These are phyloP conservation scores for Suhomyces panamericanus DNA, from an alignment of 1,139 yeast genomes.

Conservation along the genomic window DNA sequence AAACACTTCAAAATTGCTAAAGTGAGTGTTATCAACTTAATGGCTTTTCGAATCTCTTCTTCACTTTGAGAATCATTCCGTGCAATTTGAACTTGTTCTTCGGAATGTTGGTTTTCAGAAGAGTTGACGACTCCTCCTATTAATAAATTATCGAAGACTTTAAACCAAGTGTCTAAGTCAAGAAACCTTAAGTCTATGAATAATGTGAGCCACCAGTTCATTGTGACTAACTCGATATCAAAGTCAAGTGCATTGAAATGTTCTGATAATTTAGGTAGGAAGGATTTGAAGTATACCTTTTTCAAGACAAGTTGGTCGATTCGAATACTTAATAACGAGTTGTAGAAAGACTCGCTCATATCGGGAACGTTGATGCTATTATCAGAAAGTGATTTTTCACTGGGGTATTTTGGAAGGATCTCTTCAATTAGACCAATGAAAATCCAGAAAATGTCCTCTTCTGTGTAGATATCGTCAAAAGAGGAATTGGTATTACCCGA, in stretches of 20 bases:
- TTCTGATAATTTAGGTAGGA: conserved; percentile 39
- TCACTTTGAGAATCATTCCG: not conserved
- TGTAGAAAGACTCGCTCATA: conserved; percentile 15
- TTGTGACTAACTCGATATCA: conserved; percentile 52
- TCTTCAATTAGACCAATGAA: conserved; percentile 53
- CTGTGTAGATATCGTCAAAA: conserved; percentile 27
- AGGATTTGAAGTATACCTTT: conserved; percentile 22
- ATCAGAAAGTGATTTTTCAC: not conserved
- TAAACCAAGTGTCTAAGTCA: conserved; percentile 54
- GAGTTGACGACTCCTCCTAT: conserved; percentile 20
- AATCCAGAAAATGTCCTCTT: conserved; percentile 61
- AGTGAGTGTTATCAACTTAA: conserved; percentile 15
- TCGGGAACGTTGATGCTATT: not conserved
- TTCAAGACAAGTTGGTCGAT: conserved; percentile 38
- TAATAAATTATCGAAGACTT: conserved; percentile 53
- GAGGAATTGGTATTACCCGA: conserved; percentile 12
- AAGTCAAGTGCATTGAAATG: conserved; percentile 42
- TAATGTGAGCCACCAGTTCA: conserved; percentile 60
- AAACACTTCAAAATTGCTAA: conserved; percentile 16
- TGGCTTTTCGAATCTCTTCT: conserved; percentile 11
- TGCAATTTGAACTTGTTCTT: not conserved
- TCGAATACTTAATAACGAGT: conserved; percentile 42
- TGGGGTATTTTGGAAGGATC: conserved; percentile 45
- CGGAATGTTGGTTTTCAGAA: not conserved
- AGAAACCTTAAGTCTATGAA: conserved; percentile 50